Percentiles rank a stretch among this genome's conserved stretches.
These are phyloP conservation scores for Knufia petricola DNA, from an alignment of 2,329 filamentous ascomycete species.

Conservation along the genomic window DNA sequence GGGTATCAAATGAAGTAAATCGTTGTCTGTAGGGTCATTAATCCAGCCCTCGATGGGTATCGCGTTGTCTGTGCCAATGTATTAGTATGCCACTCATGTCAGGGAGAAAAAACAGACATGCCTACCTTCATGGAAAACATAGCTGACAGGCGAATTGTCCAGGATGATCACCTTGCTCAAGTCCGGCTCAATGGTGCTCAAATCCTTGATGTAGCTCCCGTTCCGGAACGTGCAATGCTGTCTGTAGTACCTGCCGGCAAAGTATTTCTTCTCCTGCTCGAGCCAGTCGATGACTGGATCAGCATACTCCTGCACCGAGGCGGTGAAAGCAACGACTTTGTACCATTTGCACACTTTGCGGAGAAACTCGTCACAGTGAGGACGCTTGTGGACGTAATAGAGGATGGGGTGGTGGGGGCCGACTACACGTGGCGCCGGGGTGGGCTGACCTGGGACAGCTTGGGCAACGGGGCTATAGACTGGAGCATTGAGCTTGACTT, in stretches of 20 bases:
- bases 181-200: constrained; percentile 92
- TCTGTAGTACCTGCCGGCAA: constrained; percentile 84
- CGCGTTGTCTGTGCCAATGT: constrained; percentile 83
- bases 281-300: constrained; percentile 99
- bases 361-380: constrained; percentile 92
- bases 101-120: no score
- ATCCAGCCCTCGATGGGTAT: constrained; percentile 99
- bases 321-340: constrained; percentile 92
- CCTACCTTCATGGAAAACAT: constrained; percentile 95
- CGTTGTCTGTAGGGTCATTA: constrained; percentile 93
- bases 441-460: constrained; percentile 25
- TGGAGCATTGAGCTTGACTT: constrained; percentile 74
- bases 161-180: constrained; percentile 97
- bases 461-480: constrained; percentile 44
- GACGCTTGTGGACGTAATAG: constrained; percentile 97
- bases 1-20: constrained; percentile 84
- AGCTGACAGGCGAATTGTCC: constrained; percentile 96
- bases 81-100: no score
- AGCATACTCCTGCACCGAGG: constrained; percentile 95
- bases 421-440: constrained; percentile 53
- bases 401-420: constrained; percentile 90
- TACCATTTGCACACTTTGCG: constrained; percentile 96
- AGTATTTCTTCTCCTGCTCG: constrained; percentile 93
- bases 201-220: constrained; percentile 94
- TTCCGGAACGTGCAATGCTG: constrained; percentile 96